Conservation (phyloP, 345 rosid genomes). For the Bretschneidera sinensis region DNA sequence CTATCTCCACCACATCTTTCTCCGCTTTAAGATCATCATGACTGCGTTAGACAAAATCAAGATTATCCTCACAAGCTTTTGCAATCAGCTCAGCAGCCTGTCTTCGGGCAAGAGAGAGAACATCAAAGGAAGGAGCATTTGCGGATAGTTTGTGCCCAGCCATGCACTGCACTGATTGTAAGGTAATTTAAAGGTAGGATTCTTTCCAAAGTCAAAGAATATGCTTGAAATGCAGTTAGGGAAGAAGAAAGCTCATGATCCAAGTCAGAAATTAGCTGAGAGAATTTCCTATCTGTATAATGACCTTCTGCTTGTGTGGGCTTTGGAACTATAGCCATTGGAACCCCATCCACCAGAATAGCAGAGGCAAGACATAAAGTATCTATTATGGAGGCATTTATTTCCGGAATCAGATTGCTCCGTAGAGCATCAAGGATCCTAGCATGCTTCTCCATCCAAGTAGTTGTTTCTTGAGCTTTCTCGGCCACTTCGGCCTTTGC, state of each 20-base stretch:
- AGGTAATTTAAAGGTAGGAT: conserved; percentile 77
- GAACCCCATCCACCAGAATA: conserved; percentile 72
- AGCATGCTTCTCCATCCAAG: conserved; percentile 84
- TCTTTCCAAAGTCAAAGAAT: conserved; percentile 75
- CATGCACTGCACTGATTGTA: conserved; percentile 62
- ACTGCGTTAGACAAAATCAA: conserved; percentile 40
- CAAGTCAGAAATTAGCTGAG: conserved; percentile 58
- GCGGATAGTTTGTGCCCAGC: conserved; percentile 77
- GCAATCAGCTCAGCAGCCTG: conserved; percentile 71
- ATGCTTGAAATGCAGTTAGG: conserved; percentile 52
- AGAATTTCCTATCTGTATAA: conserved; percentile 74
- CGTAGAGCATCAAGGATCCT: conserved; percentile 76
- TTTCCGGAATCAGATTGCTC: conserved; percentile 62
- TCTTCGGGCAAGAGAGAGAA: conserved; percentile 61
- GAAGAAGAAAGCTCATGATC: conserved; percentile 67
- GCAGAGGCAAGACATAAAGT: conserved; percentile 74
- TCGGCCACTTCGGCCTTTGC: conserved; percentile 63
- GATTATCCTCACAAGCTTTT: conserved; percentile 40
- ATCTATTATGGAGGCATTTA: conserved; percentile 40
- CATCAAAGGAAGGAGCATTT: conserved; percentile 59
- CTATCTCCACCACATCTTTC: conserved; percentile 53
- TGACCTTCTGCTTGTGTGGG: conserved; percentile 83
- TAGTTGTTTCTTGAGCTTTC: conserved; percentile 81
- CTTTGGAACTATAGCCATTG: conserved; percentile 85
- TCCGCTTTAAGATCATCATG: conserved; percentile 57